Evolutionary conservation across 1,284 basidiomycete genomes (phyloP), one percentile per base, ranked within the genome.

Genomic region (Ustilago loliicola): DNA sequence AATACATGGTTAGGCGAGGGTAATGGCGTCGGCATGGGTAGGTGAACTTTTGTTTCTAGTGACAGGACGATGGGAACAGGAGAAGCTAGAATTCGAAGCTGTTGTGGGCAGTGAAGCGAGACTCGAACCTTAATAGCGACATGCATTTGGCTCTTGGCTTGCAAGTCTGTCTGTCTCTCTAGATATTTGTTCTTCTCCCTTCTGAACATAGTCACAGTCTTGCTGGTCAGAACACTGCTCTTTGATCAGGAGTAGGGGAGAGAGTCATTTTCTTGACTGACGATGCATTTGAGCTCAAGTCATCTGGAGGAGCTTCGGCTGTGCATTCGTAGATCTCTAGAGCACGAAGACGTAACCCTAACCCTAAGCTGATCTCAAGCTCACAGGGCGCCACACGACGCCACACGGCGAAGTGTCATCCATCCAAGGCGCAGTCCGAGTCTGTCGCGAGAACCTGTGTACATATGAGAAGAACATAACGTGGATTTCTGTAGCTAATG

Each of bases 401-500:
- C 32, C 32, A 7, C 32, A 5, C 32, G 5, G 7, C 7, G 32
- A 34, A 34, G 32, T 7, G 32, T 34, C 32, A 34, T 40, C 38
- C 11, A 19, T 6, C 17, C 38, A 19, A 40, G 38, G 38, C 38
- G 13, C 17, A 40, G 17, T 40, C 38, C 11, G 17, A 40, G 7
- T 17, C 38, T 17, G 38, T 40, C 38, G 38, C 7, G 11, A 21
- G 19, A 21, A 15, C 15, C 10, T 36, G 15, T 36, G 10, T 5
- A 29, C 25, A 17, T 25, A 9, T 34, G 21, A 29, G 29, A 36
- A 17, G 27, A 19, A 51, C 50, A 47, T 19, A 25, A 48, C 30
- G 11, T 59, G 38, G 52, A 53, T 21, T 57, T 45, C 40, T 47
- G n/a, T 25, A 57, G 23, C 36, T 60, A 60, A 38, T 63, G 30